Evolutionary conservation across 1,284 basidiomycete genomes (phyloP).

Genomic region (Porogramme epimiltina): DNA sequence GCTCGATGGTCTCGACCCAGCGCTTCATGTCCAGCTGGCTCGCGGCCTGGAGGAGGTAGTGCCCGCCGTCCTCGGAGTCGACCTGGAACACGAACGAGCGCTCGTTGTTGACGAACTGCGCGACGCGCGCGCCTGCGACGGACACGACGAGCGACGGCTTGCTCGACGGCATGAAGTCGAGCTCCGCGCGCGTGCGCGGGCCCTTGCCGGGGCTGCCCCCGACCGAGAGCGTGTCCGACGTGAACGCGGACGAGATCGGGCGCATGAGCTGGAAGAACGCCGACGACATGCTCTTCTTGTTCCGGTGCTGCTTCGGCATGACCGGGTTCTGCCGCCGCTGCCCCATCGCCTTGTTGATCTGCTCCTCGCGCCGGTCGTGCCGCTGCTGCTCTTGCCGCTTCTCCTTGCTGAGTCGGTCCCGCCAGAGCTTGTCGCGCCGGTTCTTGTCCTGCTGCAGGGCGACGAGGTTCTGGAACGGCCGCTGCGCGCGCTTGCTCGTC

Average conservation of each 20-base stretch:
- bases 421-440: conserved; percentile 69
- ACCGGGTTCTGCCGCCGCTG: conserved; percentile 51
- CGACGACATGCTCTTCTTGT: conserved; percentile 82
- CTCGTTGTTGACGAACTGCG: conserved; percentile 74
- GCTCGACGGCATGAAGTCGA: conserved; percentile 68
- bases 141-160: conserved; percentile 77
- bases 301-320: conserved; percentile 68
- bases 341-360: conserved; percentile 70
- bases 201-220: conserved; percentile 39
- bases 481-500: conserved; percentile 51
- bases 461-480: conserved; percentile 70
- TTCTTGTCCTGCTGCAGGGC: conserved; percentile 74
- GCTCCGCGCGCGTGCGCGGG: conserved; percentile 59
- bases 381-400: conserved; percentile 71
- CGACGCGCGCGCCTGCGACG: conserved; percentile 68
- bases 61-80: conserved; percentile 83
- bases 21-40: conserved; percentile 67
- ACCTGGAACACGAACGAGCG: conserved; percentile 81
- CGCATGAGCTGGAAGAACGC: conserved; percentile 83
- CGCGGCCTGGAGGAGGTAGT: conserved; percentile 75
- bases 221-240: conserved; percentile 51
- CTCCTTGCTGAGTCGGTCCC: conserved; percentile 69
- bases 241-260: conserved; percentile 83
- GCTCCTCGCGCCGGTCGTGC: conserved; percentile 71
- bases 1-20: conserved; percentile 75